phyloP scores from a whole-genome alignment of 306 rosid genomes.

The Urtica urens region DNA sequence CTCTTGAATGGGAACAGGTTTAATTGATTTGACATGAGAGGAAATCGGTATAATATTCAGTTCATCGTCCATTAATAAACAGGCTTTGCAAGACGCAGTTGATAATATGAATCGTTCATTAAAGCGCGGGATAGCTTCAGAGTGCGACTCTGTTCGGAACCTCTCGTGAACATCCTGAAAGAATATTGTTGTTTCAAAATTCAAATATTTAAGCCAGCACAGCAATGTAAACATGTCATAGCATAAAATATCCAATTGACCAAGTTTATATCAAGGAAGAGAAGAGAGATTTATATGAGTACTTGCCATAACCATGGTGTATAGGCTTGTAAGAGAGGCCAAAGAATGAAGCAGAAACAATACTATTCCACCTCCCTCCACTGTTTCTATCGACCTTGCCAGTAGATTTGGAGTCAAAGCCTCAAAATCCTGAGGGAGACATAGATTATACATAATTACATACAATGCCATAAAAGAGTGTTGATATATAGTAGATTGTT shows the following conservation, averaged over 20 bases:
- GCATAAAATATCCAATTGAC: neutral
- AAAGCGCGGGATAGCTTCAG: constrained; percentile 68
- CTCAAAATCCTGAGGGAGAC: constrained; percentile 64
- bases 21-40: constrained; percentile 71
- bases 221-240: too few species aligned
- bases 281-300: constrained; percentile 17
- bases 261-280: neutral
- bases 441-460: neutral
- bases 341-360: constrained; percentile 67
- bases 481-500: neutral
- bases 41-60: constrained; percentile 80
- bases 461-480: neutral
- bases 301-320: constrained; percentile 99
- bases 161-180: constrained; percentile 91
- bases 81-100: constrained; percentile 77
- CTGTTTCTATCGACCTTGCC: constrained; percentile 93
- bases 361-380: constrained; percentile 89
- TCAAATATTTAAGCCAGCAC: neutral
- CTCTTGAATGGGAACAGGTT: constrained; percentile 57
- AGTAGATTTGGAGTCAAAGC: constrained; percentile 88
- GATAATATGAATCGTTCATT: constrained; percentile 92
- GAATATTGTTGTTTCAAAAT: neutral
- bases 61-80: constrained; percentile 86
- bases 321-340: constrained; percentile 76
- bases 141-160: constrained; percentile 87